A percentile compares a stretch with the other conserved stretches of the same genome.
phyloP scores from a whole-genome alignment of 2,329 filamentous ascomycete species.

The Lasiodiplodia citricola region DNA sequence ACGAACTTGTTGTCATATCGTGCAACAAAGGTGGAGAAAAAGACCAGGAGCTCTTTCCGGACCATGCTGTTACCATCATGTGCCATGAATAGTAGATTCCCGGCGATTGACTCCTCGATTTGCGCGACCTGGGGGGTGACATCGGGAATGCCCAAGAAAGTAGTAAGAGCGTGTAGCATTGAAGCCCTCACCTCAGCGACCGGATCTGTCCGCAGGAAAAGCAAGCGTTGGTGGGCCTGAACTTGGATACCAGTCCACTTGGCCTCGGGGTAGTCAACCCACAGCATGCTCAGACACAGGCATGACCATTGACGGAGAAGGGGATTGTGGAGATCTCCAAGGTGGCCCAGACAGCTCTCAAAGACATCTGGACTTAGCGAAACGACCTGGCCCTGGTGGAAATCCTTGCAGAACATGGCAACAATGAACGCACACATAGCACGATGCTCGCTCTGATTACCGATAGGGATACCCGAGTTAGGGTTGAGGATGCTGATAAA shows the following conservation, averaged over 20 bases:
- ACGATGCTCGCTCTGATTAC: conserved; percentile 90
- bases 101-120: conserved; percentile 88
- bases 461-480: conserved; percentile 72
- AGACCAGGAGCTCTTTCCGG: conserved; percentile 88
- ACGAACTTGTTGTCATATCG: conserved; percentile 92
- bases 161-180: conserved; percentile 91
- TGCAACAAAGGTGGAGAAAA: conserved; percentile 88
- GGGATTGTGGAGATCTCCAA: conserved; percentile 85
- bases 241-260: conserved; percentile 96
- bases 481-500: conserved; percentile 93
- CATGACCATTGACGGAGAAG: conserved; percentile 94
- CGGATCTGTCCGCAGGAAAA: conserved; percentile 79
- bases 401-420: conserved; percentile 94
- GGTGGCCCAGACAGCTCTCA: conserved; percentile 81
- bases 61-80: conserved; percentile 95
- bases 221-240: conserved; percentile 80
- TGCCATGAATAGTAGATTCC: conserved; percentile 87
- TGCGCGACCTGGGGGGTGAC: conserved; percentile 88
- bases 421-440: conserved; percentile 99
- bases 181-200: conserved; percentile 92
- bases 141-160: conserved; percentile 91
- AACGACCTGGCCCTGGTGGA: conserved; percentile 87
- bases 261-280: conserved; percentile 87
- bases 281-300: conserved; percentile 92
- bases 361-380: conserved; percentile 92